Percentiles rank a stretch among this genome's conserved stretches.
phyloP scores from a whole-genome alignment of 148 eudicot species.

The Amaranthus palmeri region DNA sequence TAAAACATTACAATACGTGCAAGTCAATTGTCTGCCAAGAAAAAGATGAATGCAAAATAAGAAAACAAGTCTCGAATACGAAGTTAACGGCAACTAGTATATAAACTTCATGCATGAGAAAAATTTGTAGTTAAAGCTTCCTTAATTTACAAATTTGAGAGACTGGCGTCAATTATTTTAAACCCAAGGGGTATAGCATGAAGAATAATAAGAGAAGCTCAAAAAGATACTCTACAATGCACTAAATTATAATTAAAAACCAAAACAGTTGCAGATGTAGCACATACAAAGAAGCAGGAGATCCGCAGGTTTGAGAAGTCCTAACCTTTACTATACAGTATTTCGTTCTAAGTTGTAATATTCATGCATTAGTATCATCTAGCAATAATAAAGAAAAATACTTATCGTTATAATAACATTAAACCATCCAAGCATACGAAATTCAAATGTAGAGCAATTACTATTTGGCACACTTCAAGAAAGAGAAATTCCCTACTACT shows the following conservation, averaged over 20 bases:
- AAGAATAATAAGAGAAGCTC: background rate
- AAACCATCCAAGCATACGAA: background rate
- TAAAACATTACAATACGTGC: slow-evolving; percentile 64
- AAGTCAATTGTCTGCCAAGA: slow-evolving; percentile 66
- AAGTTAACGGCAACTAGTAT: background rate
- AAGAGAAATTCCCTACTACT: background rate
- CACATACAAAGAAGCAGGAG: background rate
- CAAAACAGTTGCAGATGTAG: background rate
- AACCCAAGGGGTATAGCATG: no score
- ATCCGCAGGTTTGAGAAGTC: background rate
- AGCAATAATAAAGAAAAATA: background rate
- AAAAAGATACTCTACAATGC: background rate
- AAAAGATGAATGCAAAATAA: slow-evolving; percentile 23
- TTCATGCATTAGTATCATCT: background rate
- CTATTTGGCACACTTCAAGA: background rate
- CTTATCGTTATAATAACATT: background rate
- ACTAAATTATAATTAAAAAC: background rate
- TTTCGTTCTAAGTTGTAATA: background rate
- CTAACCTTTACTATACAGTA: background rate
- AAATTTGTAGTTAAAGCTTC: background rate
- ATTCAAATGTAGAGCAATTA: background rate
- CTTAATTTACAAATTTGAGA: background rate
- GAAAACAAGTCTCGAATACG: slow-evolving; percentile 18
- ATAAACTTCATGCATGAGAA: background rate
- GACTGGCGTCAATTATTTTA: no score